Conservation (phyloP, 371 early-diverging fungal genomes). For the Batrachochytrium dendrobatidis region DNA sequence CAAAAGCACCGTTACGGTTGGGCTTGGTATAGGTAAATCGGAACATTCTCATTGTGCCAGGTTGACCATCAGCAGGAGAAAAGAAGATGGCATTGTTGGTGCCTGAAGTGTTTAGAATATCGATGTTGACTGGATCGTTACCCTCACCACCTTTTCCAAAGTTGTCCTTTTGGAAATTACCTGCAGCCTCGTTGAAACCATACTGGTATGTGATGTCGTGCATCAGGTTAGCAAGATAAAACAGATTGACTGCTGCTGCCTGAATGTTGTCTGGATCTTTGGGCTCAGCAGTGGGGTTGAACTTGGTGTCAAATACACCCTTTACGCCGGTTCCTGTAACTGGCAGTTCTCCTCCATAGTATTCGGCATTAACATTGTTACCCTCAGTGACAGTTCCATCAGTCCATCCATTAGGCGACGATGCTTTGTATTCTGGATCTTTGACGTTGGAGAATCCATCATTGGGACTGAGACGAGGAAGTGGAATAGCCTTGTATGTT, state of each 20-base stretch:
- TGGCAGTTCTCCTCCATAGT: neutral
- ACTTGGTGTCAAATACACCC: slow-evolving; percentile 7
- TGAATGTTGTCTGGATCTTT: slow-evolving; percentile 11
- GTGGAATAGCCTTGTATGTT: slow-evolving; percentile 17
- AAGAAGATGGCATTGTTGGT: slow-evolving; percentile 30
- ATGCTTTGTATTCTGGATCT: slow-evolving; percentile 12
- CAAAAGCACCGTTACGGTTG: slow-evolving; percentile 33
- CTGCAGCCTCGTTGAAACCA: slow-evolving; percentile 39
- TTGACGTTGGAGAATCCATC: slow-evolving; percentile 11
- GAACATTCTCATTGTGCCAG: slow-evolving; percentile 37
- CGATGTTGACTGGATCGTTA: slow-evolving; percentile 66
- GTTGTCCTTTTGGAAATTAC: slow-evolving; percentile 40
- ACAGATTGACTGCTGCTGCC: slow-evolving; percentile 24
- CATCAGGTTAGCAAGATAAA: slow-evolving; percentile 26
- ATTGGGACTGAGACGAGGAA: slow-evolving; percentile 10
- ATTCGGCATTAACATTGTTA: slow-evolving; percentile 14
- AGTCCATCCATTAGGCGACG: slow-evolving; percentile 38
- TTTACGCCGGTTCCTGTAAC: neutral
- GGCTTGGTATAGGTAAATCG: slow-evolving; percentile 28
- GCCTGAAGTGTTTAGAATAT: slow-evolving; percentile 26
- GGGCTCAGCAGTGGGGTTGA: slow-evolving; percentile 8
- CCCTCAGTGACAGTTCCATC: slow-evolving; percentile 11
- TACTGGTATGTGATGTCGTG: slow-evolving; percentile 38
- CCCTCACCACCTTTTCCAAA: slow-evolving; percentile 50
- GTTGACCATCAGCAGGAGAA: slow-evolving; percentile 41